Evolutionary conservation across 2,329 filamentous ascomycete genomes (phyloP), one percentile per base, ranked within the genome.

Genomic region (Aphanocladium album): DNA sequence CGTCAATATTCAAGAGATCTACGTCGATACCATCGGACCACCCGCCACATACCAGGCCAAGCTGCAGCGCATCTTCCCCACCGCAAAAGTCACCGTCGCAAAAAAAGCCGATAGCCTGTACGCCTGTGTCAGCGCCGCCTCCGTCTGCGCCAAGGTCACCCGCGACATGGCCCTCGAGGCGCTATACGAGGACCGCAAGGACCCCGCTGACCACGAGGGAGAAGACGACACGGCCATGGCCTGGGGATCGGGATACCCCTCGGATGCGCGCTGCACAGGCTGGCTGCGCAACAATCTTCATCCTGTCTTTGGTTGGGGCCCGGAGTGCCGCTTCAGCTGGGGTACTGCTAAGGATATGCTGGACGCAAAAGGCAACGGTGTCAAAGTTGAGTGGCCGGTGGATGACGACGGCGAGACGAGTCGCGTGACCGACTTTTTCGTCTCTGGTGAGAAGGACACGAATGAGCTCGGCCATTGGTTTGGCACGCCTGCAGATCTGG

Each of bases 201-300:
- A 72, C 45, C 66, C 65, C 37, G 70, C 67, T 17, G 68, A 63
- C 47, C 71, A 65, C 57, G 65, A 62, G 2, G 72, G 70, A 3
- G 72, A 72, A 52, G 68, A 64, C 19, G 72, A 72, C 1, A 78
- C 80, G 17, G 79, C 77, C 27, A 76, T 79, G 74, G 77, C 69
- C 5, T 97, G 95, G 92, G 95, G 95, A 0, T 96, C 91, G 1
- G 95, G 95, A 0, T 99, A 99, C 72, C 95, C 95, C 0, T 91
- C 89, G 1, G 95, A 99, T 74, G 86, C 82, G 21, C 84, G 89
- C 64, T 96, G 92, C 67, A 85, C 89, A 2, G 74, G 77, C 23
- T 99, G 95, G 93, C 73, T 99, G 71, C 90, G 87, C 75, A 78
- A 78, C 43, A 95, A 93, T 65, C 93, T 97, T 87, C 88, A 99